A percentile compares a stretch with the other conserved stretches of the same genome.
Evolutionary conservation across 176 grass and related monocot species (phyloP).

Genomic region (Oryza rufipogon): DNA sequence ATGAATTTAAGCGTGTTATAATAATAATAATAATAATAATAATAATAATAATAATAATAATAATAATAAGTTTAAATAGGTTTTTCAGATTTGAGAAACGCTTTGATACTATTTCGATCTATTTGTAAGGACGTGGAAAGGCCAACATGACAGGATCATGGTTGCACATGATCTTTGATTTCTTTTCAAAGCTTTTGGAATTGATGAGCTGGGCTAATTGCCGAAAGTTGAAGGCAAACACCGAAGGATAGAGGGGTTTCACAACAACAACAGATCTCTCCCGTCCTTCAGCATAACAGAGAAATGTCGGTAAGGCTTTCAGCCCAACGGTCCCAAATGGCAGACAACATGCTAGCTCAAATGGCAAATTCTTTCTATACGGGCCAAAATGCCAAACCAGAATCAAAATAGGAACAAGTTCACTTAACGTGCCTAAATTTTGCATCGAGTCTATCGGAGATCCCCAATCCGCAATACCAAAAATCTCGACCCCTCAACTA

Average conservation of each 20-base stretch:
- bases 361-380: not conserved
- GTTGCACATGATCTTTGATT: not conserved
- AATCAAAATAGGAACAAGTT: no score
- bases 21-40: no score
- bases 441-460: no score
- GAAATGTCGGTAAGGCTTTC: not conserved
- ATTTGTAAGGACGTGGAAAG: not conserved
- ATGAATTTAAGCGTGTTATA: not conserved
- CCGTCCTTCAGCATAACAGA: not conserved
- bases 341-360: not conserved
- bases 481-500: no score
- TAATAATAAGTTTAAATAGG: no score
- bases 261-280: not conserved
- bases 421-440: no score
- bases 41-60: no score
- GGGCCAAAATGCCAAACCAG: no score
- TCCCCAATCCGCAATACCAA: no score
- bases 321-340: not conserved
- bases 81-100: not conserved
- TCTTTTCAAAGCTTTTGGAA: constrained; percentile 6
- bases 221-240: constrained; percentile 29
- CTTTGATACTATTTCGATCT: not conserved
- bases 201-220: constrained; percentile 1
- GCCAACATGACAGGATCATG: not conserved
- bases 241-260: not conserved